Conservation (phyloP, 208 protist species). For the Leishmania mexicana region DNA sequence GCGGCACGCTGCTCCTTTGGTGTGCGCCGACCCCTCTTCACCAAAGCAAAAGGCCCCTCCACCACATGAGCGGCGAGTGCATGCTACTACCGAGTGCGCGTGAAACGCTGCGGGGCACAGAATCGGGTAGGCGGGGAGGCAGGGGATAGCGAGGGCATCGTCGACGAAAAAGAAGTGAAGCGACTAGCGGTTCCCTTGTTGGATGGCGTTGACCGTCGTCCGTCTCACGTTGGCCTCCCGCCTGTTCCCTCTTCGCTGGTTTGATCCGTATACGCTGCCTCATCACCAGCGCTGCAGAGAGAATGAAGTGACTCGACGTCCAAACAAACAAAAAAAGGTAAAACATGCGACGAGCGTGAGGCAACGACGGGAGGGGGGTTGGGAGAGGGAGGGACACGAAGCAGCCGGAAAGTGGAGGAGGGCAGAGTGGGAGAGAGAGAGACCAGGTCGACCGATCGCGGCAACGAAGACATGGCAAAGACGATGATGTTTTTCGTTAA, state of each 20-base stretch:
- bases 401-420: background rate
- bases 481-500: too few species aligned
- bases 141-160: background rate
- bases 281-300: background rate
- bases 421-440: too few species aligned
- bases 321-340: background rate
- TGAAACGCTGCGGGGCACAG: background rate
- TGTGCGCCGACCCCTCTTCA: background rate
- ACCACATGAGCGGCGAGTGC: background rate
- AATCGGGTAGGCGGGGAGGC: background rate
- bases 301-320: background rate
- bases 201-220: background rate
- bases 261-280: background rate
- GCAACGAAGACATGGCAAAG: too few species aligned
- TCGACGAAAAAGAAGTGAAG: background rate
- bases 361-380: too few species aligned
- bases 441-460: too few species aligned
- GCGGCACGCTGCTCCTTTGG: background rate
- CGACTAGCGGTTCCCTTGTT: background rate
- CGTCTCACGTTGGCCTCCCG: too few species aligned
- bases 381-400: too few species aligned
- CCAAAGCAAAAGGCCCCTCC: background rate
- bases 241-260: background rate
- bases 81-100: background rate
- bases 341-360: background rate